phyloP scores from a whole-genome alignment of 129 eudicot genomes.

The Ambrosia artemisiifolia region DNA sequence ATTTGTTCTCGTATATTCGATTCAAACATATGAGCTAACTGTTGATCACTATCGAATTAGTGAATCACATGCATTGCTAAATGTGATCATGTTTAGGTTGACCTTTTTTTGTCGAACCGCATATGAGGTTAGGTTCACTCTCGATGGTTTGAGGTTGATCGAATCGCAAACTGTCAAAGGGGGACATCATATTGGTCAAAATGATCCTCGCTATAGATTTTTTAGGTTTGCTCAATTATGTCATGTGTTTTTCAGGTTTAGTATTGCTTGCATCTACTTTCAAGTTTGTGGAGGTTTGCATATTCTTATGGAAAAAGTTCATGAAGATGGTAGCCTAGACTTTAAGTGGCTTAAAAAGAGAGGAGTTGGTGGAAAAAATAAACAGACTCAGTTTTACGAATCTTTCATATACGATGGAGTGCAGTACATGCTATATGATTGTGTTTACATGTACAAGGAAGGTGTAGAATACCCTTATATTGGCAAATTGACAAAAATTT shows the following conservation, averaged over 20 bases:
- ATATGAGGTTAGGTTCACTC: not conserved
- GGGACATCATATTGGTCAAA: constrained; percentile 9
- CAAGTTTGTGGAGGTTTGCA: constrained; percentile 23
- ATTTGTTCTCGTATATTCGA: not conserved
- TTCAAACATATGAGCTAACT: not conserved
- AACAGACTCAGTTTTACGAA: constrained; percentile 59
- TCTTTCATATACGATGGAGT: constrained; percentile 75
- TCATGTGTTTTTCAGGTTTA: constrained; percentile 36
- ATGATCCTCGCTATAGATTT: constrained; percentile 14
- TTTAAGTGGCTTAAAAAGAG: constrained; percentile 71
- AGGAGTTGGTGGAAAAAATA: constrained; percentile 50
- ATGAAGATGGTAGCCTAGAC: constrained; percentile 35
- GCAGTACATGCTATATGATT: constrained; percentile 53
- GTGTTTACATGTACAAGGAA: constrained; percentile 69
- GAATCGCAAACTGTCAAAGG: constrained; percentile 2
- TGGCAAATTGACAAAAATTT: constrained; percentile 70
- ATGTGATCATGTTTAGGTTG: not conserved
- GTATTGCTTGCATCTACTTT: constrained; percentile 12
- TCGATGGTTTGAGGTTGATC: not conserved
- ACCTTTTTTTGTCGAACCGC: not conserved
- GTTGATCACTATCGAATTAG: not conserved
- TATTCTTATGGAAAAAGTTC: constrained; percentile 31
- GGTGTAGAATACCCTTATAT: constrained; percentile 52
- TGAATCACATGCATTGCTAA: not conserved
- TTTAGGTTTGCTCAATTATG: constrained; percentile 22